Evolutionary conservation across 495 filamentous ascomycete genomes (phyloP), one percentile per base, ranked within the genome.

Genomic region (Xylaria longipes): DNA sequence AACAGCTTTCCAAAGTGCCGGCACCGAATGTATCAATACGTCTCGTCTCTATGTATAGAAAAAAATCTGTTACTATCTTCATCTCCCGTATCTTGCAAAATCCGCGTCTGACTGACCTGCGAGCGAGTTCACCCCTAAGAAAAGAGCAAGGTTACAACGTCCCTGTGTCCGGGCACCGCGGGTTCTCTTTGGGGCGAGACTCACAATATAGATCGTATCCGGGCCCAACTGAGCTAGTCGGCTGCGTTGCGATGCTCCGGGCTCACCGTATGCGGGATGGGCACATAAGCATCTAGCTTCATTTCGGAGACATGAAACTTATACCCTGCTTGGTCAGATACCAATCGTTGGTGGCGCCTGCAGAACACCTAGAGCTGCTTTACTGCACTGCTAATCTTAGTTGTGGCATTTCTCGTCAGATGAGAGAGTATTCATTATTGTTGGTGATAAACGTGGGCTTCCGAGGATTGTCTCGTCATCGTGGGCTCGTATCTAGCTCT

Each of bases 251-350:
- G 57, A 60, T 58, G 29, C 9, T 22, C 57, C 5, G 5, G 35
- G 35, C 27, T 56, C 52, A 56, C 52, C 27, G 12, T 15, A 15
- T 15, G 50, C 41, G 15, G 20, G 12, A 48, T 65, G 41, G 15
- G 52, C 52, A 56, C 27, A 56, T 56, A 65, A 66, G 31, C 63
- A 37, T 52, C 31, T 66, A 17, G n/a, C 46, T 52, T 52, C 27
- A 65, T 35, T 65, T 27, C 39, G 15, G 39, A 46, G 5, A 17
- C 31, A 22, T n/a, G 20, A 14, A 37, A 4, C 15, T 37, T n/a
- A 20, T 9, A 60, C 57, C 31, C 20, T 46, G 27, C 41, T 33
- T 22, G 25, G 39, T 64, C 8, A 17, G 22, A 46, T 45, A 64
- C 14, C 1, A 27, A 31, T 45, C 37, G 43, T 66, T 50, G 31